Evolutionary conservation across 768 basidiomycete species (phyloP).

Genomic region (Boletus rubropictus): DNA sequence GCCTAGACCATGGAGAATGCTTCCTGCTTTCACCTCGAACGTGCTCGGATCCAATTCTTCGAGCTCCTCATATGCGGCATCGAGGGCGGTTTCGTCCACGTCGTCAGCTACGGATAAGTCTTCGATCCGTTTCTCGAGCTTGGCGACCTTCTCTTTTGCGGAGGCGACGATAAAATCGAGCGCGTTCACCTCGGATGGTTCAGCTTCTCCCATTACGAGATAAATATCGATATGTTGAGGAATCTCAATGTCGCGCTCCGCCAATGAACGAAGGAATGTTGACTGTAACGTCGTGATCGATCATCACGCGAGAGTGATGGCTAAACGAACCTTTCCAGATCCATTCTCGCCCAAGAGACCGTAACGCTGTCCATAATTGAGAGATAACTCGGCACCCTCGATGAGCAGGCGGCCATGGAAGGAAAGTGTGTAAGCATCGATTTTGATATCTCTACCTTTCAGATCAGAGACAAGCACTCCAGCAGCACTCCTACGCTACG

Average conservation of each 20-base stretch:
- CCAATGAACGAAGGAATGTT: conserved; percentile 92
- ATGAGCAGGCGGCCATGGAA: conserved; percentile 92
- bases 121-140: conserved; percentile 90
- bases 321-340: conserved; percentile 81
- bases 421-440: conserved; percentile 90
- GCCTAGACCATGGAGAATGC: conserved; percentile 96
- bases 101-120: conserved; percentile 86
- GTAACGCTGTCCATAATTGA: conserved; percentile 90
- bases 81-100: conserved; percentile 83
- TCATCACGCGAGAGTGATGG: conserved; percentile 4
- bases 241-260: conserved; percentile 91
- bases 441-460: conserved; percentile 95
- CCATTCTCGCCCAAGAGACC: conserved; percentile 97
- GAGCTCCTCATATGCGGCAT: conserved; percentile 88
- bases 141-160: conserved; percentile 88
- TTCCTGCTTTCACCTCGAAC: conserved; percentile 93
- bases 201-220: conserved; percentile 92
- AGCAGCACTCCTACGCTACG: conserved; percentile 62
- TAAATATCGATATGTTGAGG: conserved; percentile 97
- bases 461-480: conserved; percentile 91
- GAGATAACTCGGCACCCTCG: conserved; percentile 58
- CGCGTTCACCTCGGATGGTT: conserved; percentile 93
- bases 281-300: conserved; percentile 47
- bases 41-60: conserved; percentile 95
- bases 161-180: conserved; percentile 94